Base-by-base conservation (phyloP, 805 yeast genomes). In the Barnettozyma vustinii region DNA sequence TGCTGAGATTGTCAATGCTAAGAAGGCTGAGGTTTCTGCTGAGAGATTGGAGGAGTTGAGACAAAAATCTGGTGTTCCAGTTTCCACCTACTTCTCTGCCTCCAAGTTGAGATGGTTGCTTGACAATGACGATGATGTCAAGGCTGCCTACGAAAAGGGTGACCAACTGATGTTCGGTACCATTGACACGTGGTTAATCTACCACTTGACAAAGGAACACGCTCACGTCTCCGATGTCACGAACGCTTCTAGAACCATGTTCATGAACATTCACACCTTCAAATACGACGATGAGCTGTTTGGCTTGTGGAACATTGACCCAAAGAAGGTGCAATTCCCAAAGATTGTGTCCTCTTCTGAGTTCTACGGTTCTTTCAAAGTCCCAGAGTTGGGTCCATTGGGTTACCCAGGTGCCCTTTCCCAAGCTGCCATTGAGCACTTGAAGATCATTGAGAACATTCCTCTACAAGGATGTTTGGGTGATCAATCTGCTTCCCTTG, bases 391-490 rank as follows among this genome's bases (percentile, higher is more conserved):
- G 49, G 69, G 74, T 10, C 62, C 67, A 50, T 68, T 77, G 60
- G 81, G 81, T 21, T 73, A 76, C 67, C 75, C 76, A 56, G 74
- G 67, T 46, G 69, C 69, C 41, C 72, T 79, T 52, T 74, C 83
- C 39, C 67, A 71, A 35, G 78, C 75, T 52, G 83, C 85, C 8
- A 64, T 70, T 45, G 77, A 76, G 41, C 73, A 75, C 48, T 65
- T 77, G 49, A 60, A 68, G 36, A 61, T 79, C 23, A 73, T 84
- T 52, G 72, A 74, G 45, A 82, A 77, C 41, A 73, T 83, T 25
- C 96, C 96, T 33, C 80, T 91, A 50, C 79, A 87, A 58, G 97
- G 97, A 41, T 87, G 96, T 68, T 73, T 91, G 27, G 97, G 97
- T 51, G 98, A 91, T 70, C 98, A 91, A 71, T 81, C 91, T 48